Base-by-base conservation (phyloP, 2,329 filamentous ascomycete species). In the Curvularia spicifera region DNA sequence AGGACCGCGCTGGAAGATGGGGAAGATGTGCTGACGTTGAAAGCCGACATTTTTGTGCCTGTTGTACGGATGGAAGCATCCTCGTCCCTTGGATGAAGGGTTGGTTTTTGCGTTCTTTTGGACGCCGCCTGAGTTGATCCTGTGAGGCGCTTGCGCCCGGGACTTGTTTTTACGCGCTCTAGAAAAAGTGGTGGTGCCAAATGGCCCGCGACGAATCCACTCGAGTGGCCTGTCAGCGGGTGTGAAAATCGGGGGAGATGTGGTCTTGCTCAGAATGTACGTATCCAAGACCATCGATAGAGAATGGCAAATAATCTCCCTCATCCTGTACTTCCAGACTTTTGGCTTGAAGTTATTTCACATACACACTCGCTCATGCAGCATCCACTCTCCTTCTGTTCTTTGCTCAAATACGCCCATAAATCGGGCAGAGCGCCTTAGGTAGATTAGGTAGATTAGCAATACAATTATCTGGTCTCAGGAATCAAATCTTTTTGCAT, bases 1-100 rank as follows among this genome's bases (percentile, higher is more conserved):
- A 63, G 67, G 70, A 66, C 60, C 64, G 49, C 40, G 35, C 35
- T 51, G 42, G 60, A 53, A 46, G 45, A 47, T 51, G 13, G 43
- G 53, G 52, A 51, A 56, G 15, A 44, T 49, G 43, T 42, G 57
- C 66, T 65, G 72, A 71, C 29, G 68, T 68, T 71, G 73, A 71
- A 73, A 69, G 70, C 66, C 65, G 75, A 78, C 60, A 69, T 71
- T 68, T 71, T 71, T 74, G 70, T 59, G 67, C 65, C 70, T 76
- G 74, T 67, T 28, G 65, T 71, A 69, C 65, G 66, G 65, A 60
- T 64, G 65, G 69, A 72, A 74, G 71, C 60, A 73, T 76, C 74
- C 75, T 73, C 73, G 71, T 77, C 74, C 70, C 65, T 51, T 61
- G 71, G 75, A 77, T 75, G 72, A 56, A 72, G 74, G 75, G 74